A percentile compares a stretch with the other conserved stretches of the same genome.
Evolutionary conservation across 345 rosid species (phyloP).

Genomic region (Nasturtium officinale): DNA sequence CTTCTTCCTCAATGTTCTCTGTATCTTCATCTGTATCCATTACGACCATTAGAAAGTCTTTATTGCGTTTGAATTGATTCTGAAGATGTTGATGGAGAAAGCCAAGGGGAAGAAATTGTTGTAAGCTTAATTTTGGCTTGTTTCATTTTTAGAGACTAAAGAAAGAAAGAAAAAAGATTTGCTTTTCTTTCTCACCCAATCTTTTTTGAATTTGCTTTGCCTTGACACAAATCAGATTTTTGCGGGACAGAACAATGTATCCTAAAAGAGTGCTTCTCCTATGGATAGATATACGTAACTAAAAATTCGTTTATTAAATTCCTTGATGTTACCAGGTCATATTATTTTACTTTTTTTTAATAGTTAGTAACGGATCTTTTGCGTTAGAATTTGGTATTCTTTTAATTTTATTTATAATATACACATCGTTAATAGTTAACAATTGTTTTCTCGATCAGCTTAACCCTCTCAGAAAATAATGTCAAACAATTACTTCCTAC

Average conservation of each 20-base stretch:
- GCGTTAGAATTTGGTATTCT: too few relatives aligned
- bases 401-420: too few relatives aligned
- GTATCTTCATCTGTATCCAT: conserved; percentile 33
- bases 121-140: conserved; percentile 34
- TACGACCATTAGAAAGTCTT: conserved; percentile 32
- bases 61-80: conserved; percentile 30
- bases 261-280: conserved; percentile 13
- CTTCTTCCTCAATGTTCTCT: conserved; percentile 20
- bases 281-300: background rate
- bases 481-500: too few relatives aligned
- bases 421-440: too few relatives aligned
- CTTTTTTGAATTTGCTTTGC: background rate
- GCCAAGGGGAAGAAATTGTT: background rate
- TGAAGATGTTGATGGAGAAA: conserved; percentile 30
- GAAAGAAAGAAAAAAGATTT: background rate
- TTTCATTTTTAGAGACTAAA: conserved; percentile 30
- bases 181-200: background rate
- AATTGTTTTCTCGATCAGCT: too few relatives aligned
- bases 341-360: too few relatives aligned
- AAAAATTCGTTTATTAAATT: background rate
- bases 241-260: background rate
- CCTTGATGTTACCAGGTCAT: background rate
- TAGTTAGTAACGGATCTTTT: too few relatives aligned
- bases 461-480: too few relatives aligned
- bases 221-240: background rate